Conservation (phyloP, 768 basidiomycete genomes). For the Panaeolus papilionaceus region DNA sequence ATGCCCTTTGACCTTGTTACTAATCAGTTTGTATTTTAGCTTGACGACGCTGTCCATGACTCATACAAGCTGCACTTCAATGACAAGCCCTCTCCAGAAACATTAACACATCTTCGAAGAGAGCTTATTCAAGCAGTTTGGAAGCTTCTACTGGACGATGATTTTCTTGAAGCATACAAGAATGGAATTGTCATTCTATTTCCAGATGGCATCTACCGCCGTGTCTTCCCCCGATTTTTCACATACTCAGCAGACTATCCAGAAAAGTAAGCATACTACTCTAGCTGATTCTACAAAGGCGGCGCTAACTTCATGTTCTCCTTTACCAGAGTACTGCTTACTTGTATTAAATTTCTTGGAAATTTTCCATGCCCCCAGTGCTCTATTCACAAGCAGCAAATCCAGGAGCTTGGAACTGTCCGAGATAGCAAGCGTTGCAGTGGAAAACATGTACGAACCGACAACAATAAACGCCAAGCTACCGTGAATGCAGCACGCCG, state of each 20-base stretch:
- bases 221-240: constrained; percentile 40
- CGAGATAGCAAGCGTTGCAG: constrained; percentile 7
- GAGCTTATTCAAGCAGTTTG: constrained; percentile 41
- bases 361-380: constrained; percentile 38
- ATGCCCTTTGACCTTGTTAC: too few relatives aligned
- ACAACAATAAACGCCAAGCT: background rate
- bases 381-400: background rate
- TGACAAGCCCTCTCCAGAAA: background rate
- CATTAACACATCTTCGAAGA: constrained; percentile 10
- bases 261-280: constrained; percentile 37
- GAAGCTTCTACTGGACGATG: constrained; percentile 33
- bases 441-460: background rate
- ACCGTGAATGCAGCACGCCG: constrained; percentile 5
- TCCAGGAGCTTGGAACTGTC: constrained; percentile 2
- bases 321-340: constrained; percentile 31
- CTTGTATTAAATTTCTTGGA: constrained; percentile 37
- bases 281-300: background rate
- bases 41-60: constrained; percentile 5
- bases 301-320: too few relatives aligned
- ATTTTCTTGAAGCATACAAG: constrained; percentile 33
- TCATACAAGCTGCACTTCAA: background rate
- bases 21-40: background rate
- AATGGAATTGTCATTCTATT: constrained; percentile 41
- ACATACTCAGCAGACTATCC: constrained; percentile 47
- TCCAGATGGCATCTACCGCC: constrained; percentile 35